phyloP scores from a whole-genome alignment of 2,329 filamentous ascomycete genomes.

The Neonectria coccinea region DNA sequence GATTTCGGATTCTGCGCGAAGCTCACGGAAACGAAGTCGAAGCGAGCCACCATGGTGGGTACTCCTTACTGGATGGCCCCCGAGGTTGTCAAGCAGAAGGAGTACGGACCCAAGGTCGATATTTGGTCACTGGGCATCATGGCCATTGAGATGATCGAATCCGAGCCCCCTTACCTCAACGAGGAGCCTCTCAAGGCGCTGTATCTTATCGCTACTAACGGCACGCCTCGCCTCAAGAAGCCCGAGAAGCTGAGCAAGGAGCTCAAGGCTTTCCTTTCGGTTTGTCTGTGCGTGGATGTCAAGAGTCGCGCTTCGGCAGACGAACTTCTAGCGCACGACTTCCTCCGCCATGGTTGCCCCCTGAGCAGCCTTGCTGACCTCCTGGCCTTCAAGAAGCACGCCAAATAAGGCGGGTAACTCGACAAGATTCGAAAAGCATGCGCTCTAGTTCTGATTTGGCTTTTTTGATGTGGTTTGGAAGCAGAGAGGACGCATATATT shows the following conservation, averaged over 20 bases:
- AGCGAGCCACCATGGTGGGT: conserved; percentile 98
- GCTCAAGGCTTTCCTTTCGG: conserved; percentile 95
- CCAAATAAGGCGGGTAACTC: conserved; percentile 61
- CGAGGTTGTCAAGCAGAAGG: conserved; percentile 99
- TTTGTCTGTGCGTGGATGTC: conserved; percentile 96
- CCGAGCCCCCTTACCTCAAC: conserved; percentile 96
- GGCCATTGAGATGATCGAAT: conserved; percentile 99
- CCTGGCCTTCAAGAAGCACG: conserved; percentile 85
- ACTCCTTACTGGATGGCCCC: conserved; percentile 99
- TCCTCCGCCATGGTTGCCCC: conserved; percentile 91
- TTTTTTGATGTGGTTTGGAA: conserved; percentile 43
- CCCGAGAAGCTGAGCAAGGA: conserved; percentile 98
- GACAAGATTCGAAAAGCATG: conserved; percentile 36
- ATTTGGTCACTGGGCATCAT: conserved; percentile 99
- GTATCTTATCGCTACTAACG: conserved; percentile 97
- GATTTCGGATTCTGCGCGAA: conserved; percentile 99
- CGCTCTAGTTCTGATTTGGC: conserved; percentile 35
- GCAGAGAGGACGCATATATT: conserved; percentile 46
- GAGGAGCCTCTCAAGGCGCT: conserved; percentile 97
- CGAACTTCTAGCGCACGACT: conserved; percentile 91
- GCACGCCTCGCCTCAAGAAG: conserved; percentile 96
- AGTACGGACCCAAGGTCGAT: conserved; percentile 97
- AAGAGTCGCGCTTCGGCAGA: conserved; percentile 92
- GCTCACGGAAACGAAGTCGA: conserved; percentile 94
- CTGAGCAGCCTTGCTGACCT: conserved; percentile 86